phyloP scores from a whole-genome alignment of 129 eudicot species.

The Deinandra increscens region DNA sequence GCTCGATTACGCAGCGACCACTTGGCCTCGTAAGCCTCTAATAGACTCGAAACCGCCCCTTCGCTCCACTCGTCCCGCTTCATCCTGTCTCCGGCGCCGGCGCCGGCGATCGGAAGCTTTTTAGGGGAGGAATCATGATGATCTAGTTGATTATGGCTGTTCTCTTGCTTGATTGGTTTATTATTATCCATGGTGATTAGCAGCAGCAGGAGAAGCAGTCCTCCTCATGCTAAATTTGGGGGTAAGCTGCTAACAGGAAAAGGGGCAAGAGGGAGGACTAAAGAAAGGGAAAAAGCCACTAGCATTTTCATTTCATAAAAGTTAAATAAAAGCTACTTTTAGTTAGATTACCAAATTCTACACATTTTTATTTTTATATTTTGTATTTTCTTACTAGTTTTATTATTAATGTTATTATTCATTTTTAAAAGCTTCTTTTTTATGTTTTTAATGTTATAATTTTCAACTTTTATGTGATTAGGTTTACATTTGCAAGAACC shows the following conservation, averaged over 20 bases:
- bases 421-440: too few relatives aligned
- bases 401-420: too few relatives aligned
- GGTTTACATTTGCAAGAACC: not conserved
- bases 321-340: constrained; percentile 37
- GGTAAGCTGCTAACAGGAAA: constrained; percentile 59
- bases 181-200: constrained; percentile 25
- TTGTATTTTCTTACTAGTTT: too few relatives aligned
- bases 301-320: constrained; percentile 33
- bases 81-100: constrained; percentile 45
- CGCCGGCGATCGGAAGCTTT: constrained; percentile 13
- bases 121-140: constrained; percentile 27
- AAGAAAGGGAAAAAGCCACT: constrained; percentile 46
- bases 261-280: constrained; percentile 21
- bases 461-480: not conserved
- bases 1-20: constrained; percentile 83
- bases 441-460: too few relatives aligned
- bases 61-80: constrained; percentile 98
- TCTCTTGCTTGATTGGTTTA: constrained; percentile 11
- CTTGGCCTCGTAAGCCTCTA: constrained; percentile 86
- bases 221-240: constrained; percentile 2
- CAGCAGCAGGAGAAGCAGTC: too few relatives aligned
- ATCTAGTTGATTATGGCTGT: too few relatives aligned
- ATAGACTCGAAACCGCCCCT: constrained; percentile 77
- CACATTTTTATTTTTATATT: not conserved
- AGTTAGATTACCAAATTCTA: constrained; percentile 30